Evolutionary conservation across 148 eudicot genomes (phyloP), one percentile per base, ranked within the genome.

Genomic region (Diospyros lotus): DNA sequence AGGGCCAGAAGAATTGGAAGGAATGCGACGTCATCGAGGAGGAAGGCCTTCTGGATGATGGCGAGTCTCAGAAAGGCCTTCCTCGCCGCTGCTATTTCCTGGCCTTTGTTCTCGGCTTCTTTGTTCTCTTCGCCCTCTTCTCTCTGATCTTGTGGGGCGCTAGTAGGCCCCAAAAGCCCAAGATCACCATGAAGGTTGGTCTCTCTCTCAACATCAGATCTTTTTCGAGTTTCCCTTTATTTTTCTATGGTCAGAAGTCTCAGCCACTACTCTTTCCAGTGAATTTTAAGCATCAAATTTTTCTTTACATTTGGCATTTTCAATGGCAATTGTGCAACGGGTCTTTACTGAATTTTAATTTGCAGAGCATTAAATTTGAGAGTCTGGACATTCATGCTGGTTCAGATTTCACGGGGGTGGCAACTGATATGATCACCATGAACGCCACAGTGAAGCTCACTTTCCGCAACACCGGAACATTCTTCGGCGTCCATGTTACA

Each of bases 111-210:
- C 79, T 85, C 15, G 92, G 86, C 5, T 94, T 94, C 77, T 72
- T 86, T 17, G 80, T 80, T 55, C 79, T 94, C 43, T 92, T 94
- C 64, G 10, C 94, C 4, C 90, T 92, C 78, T 94, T 94, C 61
- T 82, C 97, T 5, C 74, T 94, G 82, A 87, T 94, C 59, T 62
- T 94, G 76, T 94, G 94, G 96, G 98, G 94, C 5, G 96, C 92
- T 15, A 90, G 94, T 76, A 80, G 87, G 6, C 82, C 83, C 79
- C 97, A 94, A 73, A 92, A 83, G 76, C 97, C 98, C 6, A 39
- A 83, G 4, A 78, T 94, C 79, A 77, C 88, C 12, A 83, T 94
- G 82, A 92, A 86, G 97, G 98, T 94, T 76, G 14, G 39, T 43
- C 6, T 41, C 7, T 38, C 45, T 38, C 11, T 5, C 2, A 5